Evolutionary conservation across 495 filamentous ascomycete genomes (phyloP).

Genomic region (Chaetomium fimeti): DNA sequence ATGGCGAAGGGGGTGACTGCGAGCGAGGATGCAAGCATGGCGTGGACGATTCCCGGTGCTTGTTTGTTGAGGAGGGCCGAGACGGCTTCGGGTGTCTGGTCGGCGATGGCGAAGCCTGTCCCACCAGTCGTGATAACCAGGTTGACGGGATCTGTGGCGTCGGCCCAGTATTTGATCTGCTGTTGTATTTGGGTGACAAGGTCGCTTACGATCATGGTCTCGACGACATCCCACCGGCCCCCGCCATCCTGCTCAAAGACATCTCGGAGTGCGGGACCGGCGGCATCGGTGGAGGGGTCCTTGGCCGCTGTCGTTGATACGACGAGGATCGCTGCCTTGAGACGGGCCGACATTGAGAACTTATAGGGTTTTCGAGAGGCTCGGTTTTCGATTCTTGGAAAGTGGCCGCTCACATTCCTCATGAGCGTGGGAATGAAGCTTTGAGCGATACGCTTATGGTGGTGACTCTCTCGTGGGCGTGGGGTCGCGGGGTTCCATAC

Average conservation of each 20-base stretch:
- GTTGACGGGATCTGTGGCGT: constrained; percentile 60
- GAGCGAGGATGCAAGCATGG: constrained; percentile 85
- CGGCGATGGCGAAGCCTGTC: constrained; percentile 88
- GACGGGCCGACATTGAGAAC: constrained; percentile 31
- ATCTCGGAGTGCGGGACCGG: constrained; percentile 60
- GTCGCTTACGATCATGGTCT: constrained; percentile 79
- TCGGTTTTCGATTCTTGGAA: too few relatives aligned
- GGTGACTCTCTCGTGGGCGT: too few relatives aligned
- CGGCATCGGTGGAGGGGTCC: constrained; percentile 76
- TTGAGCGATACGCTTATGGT: too few relatives aligned
- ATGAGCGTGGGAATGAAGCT: too few relatives aligned
- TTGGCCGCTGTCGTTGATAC: constrained; percentile 89
- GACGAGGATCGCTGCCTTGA: constrained; percentile 75
- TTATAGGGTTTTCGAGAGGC: not conserved
- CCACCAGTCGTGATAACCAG: constrained; percentile 86
- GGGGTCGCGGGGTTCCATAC: too few relatives aligned
- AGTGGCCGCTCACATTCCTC: too few relatives aligned
- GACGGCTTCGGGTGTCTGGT: constrained; percentile 89
- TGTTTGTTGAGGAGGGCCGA: constrained; percentile 77
- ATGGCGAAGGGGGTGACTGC: constrained; percentile 93
- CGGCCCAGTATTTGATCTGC: constrained; percentile 66
- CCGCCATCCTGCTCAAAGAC: constrained; percentile 64
- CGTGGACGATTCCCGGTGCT: constrained; percentile 88
- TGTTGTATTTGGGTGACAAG: constrained; percentile 69
- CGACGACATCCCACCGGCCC: constrained; percentile 64